Evolutionary conservation across 2,329 filamentous ascomycete genomes (phyloP).

Genomic region (Shiraia bambusicola): DNA sequence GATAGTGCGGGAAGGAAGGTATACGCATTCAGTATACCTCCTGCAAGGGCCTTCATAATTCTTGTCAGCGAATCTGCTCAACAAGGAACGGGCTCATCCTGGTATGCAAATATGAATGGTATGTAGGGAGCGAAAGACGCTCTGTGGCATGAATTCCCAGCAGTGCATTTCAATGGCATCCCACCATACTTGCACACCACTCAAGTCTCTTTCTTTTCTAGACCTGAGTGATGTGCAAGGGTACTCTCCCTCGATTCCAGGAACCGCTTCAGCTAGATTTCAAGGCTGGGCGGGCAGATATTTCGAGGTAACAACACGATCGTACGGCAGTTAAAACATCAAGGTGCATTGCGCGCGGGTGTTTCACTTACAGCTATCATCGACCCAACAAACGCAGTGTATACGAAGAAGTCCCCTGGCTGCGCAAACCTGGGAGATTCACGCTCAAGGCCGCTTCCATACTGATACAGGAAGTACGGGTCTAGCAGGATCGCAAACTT

Average conservation of each 20-base stretch:
- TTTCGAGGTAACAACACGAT: conserved; percentile 55
- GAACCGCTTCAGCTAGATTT: conserved; percentile 56
- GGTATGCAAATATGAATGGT: conserved; percentile 17
- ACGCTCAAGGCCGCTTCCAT: conserved; percentile 72
- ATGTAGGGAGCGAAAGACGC: conserved; percentile 70
- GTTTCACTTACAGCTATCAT: conserved; percentile 73
- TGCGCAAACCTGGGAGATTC: conserved; percentile 69
- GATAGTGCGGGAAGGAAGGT: conserved; percentile 64
- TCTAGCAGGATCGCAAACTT: conserved; percentile 66
- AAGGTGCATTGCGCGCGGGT: background rate
- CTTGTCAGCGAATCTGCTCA: conserved; percentile 28
- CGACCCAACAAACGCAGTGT: conserved; percentile 70
- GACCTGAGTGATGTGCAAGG: conserved; percentile 51
- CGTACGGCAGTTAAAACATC: conserved; percentile 20
- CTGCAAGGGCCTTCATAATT: conserved; percentile 54
- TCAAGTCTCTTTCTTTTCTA: conserved; percentile 46
- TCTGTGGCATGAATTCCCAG: conserved; percentile 56
- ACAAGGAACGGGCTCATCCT: conserved; percentile 8
- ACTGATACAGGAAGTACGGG: conserved; percentile 77
- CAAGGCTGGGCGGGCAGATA: conserved; percentile 56
- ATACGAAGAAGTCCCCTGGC: conserved; percentile 79
- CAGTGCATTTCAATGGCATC: conserved; percentile 55
- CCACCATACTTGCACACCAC: conserved; percentile 55
- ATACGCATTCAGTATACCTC: conserved; percentile 53
- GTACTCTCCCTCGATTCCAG: conserved; percentile 57